A percentile compares a stretch with the other conserved stretches of the same genome.
phyloP scores from a whole-genome alignment of 2,329 filamentous ascomycete genomes.

The Monosporascus sp. region DNA sequence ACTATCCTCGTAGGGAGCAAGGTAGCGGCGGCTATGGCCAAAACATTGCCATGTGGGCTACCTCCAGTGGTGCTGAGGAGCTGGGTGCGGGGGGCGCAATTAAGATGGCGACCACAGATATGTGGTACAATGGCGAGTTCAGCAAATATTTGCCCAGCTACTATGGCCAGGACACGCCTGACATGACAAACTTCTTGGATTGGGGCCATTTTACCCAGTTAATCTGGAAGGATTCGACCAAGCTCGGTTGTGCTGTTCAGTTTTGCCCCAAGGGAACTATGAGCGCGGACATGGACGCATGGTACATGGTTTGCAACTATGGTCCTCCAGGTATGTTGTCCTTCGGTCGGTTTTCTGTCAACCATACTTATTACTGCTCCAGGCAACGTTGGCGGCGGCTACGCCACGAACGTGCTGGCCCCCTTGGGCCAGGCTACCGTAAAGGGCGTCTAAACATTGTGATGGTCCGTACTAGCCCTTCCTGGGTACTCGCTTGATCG shows the following conservation, averaged over 20 bases:
- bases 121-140: constrained; percentile 86
- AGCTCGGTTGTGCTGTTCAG: constrained; percentile 58
- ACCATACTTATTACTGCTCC: background rate
- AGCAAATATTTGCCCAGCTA: constrained; percentile 44
- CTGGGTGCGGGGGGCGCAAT: constrained; percentile 52
- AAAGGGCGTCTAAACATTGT: constrained; percentile 2
- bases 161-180: constrained; percentile 57
- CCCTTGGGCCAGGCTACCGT: constrained; percentile 32
- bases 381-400: constrained; percentile 51
- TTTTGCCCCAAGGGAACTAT: constrained; percentile 50
- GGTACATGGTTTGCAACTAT: constrained; percentile 90
- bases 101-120: constrained; percentile 65
- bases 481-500: constrained; percentile 3
- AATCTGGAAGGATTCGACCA: constrained; percentile 59
- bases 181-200: constrained; percentile 55
- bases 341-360: background rate
- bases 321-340: constrained; percentile 57
- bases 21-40: constrained; percentile 73
- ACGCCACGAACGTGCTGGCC: constrained; percentile 43
- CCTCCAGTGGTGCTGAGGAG: constrained; percentile 30
- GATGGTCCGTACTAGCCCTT: constrained; percentile 2
- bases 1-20: constrained; percentile 39
- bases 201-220: constrained; percentile 77
- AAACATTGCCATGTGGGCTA: constrained; percentile 71
- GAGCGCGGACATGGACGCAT: constrained; percentile 45